Evolutionary conservation across 2,329 filamentous ascomycete species (phyloP).

Genomic region (Neonectria neomacrospora): DNA sequence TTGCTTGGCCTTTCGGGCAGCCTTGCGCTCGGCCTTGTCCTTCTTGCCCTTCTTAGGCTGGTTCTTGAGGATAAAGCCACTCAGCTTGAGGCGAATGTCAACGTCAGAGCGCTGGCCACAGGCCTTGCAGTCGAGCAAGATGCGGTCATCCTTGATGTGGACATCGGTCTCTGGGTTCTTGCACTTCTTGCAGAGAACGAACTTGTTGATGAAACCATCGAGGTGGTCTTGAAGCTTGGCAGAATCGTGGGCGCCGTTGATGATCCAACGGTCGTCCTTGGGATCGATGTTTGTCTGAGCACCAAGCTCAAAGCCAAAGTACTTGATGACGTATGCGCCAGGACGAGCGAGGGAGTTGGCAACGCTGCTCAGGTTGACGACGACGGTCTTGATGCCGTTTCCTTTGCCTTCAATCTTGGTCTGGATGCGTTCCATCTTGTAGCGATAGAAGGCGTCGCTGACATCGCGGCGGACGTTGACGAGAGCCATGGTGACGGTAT

Average conservation of each 20-base stretch:
- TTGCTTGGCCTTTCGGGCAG: constrained; percentile 89
- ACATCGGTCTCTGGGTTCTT: constrained; percentile 99
- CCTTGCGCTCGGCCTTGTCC: constrained; percentile 93
- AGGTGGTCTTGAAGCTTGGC: constrained; percentile 97
- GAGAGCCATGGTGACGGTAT: constrained; percentile 84
- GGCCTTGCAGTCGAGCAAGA: constrained; percentile 97
- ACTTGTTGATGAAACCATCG: constrained; percentile 97
- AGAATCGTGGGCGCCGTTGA: constrained; percentile 97
- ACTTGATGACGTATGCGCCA: constrained; percentile 97
- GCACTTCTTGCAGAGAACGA: constrained; percentile 99
- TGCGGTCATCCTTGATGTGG: constrained; percentile 91
- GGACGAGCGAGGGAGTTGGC: constrained; percentile 92
- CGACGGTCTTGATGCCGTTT: constrained; percentile 98
- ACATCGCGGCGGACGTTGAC: constrained; percentile 99
- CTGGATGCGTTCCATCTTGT: constrained; percentile 99
- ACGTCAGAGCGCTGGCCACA: constrained; percentile 94
- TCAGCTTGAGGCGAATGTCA: constrained; percentile 93
- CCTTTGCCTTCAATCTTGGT: constrained; percentile 99
- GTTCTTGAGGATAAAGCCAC: constrained; percentile 97
- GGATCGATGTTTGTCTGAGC: constrained; percentile 99
- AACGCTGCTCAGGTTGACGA: constrained; percentile 96
- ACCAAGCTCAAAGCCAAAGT: constrained; percentile 98
- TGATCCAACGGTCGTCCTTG: constrained; percentile 98
- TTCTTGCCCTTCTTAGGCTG: constrained; percentile 95
- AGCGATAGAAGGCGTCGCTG: constrained; percentile 98